A percentile compares a stretch with the other conserved stretches of the same genome.
Conservation (phyloP, 129 eudicot genomes). For the Escallonia herrerae region DNA sequence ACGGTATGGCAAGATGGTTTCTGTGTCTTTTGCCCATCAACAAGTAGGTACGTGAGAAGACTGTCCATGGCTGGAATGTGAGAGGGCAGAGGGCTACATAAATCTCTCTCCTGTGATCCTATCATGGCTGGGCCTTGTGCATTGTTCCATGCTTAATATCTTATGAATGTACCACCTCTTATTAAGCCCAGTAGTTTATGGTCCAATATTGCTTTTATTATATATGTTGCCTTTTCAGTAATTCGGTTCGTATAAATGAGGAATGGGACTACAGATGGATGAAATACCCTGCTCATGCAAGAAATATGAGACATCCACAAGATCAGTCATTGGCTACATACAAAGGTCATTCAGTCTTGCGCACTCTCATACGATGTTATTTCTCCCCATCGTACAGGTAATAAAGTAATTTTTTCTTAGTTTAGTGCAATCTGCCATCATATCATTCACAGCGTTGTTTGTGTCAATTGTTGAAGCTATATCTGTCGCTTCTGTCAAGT, state of each 20-base stretch:
- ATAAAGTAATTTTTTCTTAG: neutral
- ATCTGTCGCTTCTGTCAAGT: neutral
- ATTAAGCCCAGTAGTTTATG: no score
- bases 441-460: neutral
- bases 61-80: no score
- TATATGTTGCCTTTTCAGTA: conserved; percentile 22
- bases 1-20: no score
- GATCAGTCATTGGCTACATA: conserved; percentile 77
- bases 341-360: conserved; percentile 84
- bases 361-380: conserved; percentile 83
- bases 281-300: conserved; percentile 68
- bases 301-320: conserved; percentile 42
- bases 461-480: neutral
- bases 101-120: no score
- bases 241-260: conserved; percentile 19
- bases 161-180: no score
- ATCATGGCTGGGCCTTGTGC: no score
- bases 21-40: no score
- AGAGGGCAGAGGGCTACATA: no score
- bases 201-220: no score
- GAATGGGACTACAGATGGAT: conserved; percentile 98
- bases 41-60: no score
- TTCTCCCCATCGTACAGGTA: conserved; percentile 87
- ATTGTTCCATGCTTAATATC: no score
- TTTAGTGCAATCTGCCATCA: neutral